Evolutionary conservation across 2,329 filamentous ascomycete genomes (phyloP), one percentile per base, ranked within the genome.

Genomic region (Arachnopeziza araneosa): DNA sequence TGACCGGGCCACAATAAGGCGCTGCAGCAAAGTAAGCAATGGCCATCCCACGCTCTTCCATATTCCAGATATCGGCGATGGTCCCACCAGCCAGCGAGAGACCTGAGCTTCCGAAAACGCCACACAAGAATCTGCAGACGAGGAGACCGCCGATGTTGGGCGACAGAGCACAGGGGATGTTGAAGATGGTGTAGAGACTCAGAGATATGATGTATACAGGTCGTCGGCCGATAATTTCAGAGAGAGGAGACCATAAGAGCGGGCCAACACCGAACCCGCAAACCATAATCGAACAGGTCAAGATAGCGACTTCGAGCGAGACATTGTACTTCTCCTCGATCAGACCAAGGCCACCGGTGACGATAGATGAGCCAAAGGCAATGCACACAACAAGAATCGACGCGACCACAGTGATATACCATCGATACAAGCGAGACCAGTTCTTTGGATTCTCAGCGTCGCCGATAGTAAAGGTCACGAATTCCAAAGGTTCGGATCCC

Each of bases 11-110:
- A 61, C 89, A 76, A 70, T 87, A 88, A 1, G 86, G 85, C 1
- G 84, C 83, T 7, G 83, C 78, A n/a, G 85, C 83, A 66, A 88
- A 90, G 44, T 87, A 70, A 24, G 82, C 80, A 60, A 84, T 80
- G 0, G 85, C 86, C 24, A 79, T 68, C 4, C 83, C 82, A 62
- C 83, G 73, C 54, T 83, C 73, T 1, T 52, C 50, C 6, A 52
- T 36, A 3, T 24, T 70, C 73, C 62, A 70, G 68, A 59, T 50
- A 72, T 56, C 74, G 73, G 80, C 79, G 52, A 83, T 80, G 0
- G 79, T 79, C 12, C 81, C 80, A 24, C 78, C 79, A 5, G 79
- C 80, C 54, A 83, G 78, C 0, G 80, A 82, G 30, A 83, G 70
- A 2, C 80, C 77, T 52, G 77, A 78, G 14, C 77, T 78, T 54